Conservation (phyloP, 2,329 filamentous ascomycete genomes). For the Dryadomyces quercus-mongolicae region DNA sequence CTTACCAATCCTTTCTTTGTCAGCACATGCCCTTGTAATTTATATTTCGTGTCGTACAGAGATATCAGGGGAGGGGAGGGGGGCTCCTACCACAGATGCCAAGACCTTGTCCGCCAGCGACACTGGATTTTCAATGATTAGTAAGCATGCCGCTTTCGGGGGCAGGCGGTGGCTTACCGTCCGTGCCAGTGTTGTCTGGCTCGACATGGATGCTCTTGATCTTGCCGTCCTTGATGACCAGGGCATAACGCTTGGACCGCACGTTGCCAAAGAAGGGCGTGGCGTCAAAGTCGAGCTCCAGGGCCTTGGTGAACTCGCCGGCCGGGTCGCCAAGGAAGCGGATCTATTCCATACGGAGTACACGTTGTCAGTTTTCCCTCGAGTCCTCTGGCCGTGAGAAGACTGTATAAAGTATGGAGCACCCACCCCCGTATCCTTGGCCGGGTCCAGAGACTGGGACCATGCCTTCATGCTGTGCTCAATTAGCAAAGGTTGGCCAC, state of each 20-base stretch:
- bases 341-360: conserved; percentile 41
- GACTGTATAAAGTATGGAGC: too few relatives aligned
- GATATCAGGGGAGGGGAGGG: too few relatives aligned
- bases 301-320: conserved; percentile 66
- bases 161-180: conserved; percentile 18
- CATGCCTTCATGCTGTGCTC: conserved; percentile 79
- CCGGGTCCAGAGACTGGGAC: conserved; percentile 65
- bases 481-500: background rate
- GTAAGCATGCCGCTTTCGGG: background rate
- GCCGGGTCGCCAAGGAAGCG: conserved; percentile 80
- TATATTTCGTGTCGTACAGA: too few relatives aligned
- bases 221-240: conserved; percentile 74
- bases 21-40: conserved; percentile 7
- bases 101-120: conserved; percentile 40
- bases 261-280: conserved; percentile 67
- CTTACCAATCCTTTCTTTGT: background rate
- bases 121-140: conserved; percentile 19
- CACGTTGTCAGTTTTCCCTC: background rate
- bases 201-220: conserved; percentile 74
- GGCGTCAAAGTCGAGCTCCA: conserved; percentile 75
- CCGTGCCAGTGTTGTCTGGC: conserved; percentile 74
- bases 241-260: conserved; percentile 78
- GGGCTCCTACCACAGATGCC: conserved; percentile 11
- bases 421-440: conserved; percentile 56
- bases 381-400: too few relatives aligned